A percentile compares a stretch with the other conserved stretches of the same genome.
phyloP scores from a whole-genome alignment of 495 filamentous ascomycete genomes.

The Penicillium paxilli region DNA sequence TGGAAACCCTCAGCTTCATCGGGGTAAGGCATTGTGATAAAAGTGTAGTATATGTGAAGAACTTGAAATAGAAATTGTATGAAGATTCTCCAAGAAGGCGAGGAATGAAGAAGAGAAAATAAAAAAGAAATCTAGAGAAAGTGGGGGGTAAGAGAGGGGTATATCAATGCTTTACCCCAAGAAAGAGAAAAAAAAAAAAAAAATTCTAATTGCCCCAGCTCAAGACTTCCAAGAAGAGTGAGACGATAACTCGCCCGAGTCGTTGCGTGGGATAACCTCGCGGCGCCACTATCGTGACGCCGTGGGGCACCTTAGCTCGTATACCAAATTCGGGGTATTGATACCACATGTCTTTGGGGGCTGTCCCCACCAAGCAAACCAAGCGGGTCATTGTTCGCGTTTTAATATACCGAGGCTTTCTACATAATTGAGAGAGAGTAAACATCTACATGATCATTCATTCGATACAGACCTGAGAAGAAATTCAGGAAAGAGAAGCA shows the following conservation, averaged over 20 bases:
- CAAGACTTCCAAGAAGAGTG: no score
- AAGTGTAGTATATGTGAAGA: not conserved
- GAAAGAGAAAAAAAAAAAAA: not conserved
- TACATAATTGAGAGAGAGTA: no score
- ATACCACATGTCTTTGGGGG: not conserved
- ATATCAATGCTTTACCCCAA: constrained; percentile 5
- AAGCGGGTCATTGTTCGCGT: not conserved
- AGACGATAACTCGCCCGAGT: not conserved
- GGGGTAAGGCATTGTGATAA: constrained; percentile 66
- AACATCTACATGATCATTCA: no score
- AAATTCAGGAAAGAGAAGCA: no score
- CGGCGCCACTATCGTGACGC: not conserved
- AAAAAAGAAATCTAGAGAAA: not conserved
- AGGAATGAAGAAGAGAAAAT: not conserved
- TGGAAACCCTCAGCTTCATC: constrained; percentile 76
- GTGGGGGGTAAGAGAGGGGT: constrained; percentile 2
- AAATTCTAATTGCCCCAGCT: not conserved
- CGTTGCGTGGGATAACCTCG: not conserved
- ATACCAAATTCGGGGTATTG: constrained; percentile 5
- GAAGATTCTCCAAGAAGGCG: not conserved
- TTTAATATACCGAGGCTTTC: not conserved
- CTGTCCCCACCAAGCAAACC: constrained; percentile 6
- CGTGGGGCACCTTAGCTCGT: not conserved
- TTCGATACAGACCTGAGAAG: no score
- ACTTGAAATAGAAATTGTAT: not conserved